These are phyloP conservation scores for Nematodospora anomalae DNA, from an alignment of 1,139 yeast species.

Conservation along the genomic window DNA sequence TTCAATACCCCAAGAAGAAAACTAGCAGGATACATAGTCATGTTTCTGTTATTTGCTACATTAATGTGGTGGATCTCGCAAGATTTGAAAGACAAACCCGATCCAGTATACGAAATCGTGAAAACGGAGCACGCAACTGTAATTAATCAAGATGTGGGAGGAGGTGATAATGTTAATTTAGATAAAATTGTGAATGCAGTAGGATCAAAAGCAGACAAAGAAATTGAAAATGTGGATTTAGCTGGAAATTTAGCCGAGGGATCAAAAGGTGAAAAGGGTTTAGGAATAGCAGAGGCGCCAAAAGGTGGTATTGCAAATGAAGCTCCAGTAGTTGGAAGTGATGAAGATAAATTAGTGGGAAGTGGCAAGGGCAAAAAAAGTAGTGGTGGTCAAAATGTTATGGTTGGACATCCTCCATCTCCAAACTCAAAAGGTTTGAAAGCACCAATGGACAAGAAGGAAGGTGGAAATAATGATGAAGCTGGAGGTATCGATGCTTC, in stretches of 20 bases:
- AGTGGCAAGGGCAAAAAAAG: slow-evolving; percentile 13
- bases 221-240: slow-evolving; percentile 27
- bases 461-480: slow-evolving; percentile 1
- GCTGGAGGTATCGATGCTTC: slow-evolving; percentile 1
- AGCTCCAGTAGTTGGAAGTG: slow-evolving; percentile 46
- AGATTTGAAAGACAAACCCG: slow-evolving; percentile 33
- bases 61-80: slow-evolving; percentile 40
- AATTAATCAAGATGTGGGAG: slow-evolving; percentile 3
- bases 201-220: slow-evolving; percentile 15
- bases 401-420: slow-evolving; percentile 5
- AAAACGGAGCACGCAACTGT: slow-evolving; percentile 11
- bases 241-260: slow-evolving; percentile 44
- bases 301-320: slow-evolving; percentile 53
- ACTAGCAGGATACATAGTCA: slow-evolving; percentile 37
- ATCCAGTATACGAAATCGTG: slow-evolving; percentile 32
- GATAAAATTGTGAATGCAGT: slow-evolving; percentile 16
- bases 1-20: slow-evolving; percentile 42
- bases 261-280: slow-evolving; percentile 44
- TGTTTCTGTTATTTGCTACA: slow-evolving; percentile 38
- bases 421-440: not conserved
- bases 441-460: slow-evolving; percentile 2
- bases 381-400: not conserved
- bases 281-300: slow-evolving; percentile 49
- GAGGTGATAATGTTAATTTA: slow-evolving; percentile 9
- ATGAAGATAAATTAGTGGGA: slow-evolving; percentile 35